phyloP scores from a whole-genome alignment of 148 eudicot genomes.

The Rhododendron griersonianum region DNA sequence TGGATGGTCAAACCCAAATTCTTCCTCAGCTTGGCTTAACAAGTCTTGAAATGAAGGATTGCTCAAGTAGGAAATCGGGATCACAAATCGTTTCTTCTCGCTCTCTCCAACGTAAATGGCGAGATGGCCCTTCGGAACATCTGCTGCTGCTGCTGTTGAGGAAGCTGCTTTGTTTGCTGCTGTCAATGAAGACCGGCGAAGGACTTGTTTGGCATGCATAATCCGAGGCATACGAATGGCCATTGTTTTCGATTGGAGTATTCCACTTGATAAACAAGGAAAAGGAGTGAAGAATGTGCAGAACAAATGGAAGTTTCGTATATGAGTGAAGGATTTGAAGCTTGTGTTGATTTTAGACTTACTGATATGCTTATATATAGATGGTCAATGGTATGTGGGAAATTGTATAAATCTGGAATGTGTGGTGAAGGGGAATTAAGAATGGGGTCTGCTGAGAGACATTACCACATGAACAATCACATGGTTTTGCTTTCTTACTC shows the following conservation, averaged over 20 bases:
- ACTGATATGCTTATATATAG: background rate
- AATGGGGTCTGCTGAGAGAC: constrained; percentile 7
- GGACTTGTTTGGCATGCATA: background rate
- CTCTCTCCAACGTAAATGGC: too few species aligned
- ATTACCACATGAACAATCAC: background rate
- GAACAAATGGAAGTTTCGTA: background rate
- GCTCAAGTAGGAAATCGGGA: too few species aligned
- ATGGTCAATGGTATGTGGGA: too few species aligned
- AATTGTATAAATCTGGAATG: background rate
- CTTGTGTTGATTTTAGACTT: background rate
- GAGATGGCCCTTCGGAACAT: too few species aligned
- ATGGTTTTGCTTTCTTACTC: background rate
- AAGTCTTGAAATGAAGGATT: too few species aligned
- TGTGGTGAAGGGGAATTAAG: background rate
- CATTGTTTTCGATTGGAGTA: too few species aligned
- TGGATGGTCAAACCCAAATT: constrained; percentile 44
- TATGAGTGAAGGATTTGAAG: background rate
- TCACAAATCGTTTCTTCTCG: too few species aligned
- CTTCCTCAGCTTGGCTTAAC: background rate
- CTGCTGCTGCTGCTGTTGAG: too few species aligned
- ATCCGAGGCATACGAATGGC: constrained; percentile 3
- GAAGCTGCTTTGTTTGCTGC: background rate
- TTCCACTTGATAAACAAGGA: background rate
- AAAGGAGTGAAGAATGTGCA: background rate
- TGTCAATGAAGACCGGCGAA: constrained; percentile 2